Conservation (phyloP, 768 basidiomycete species). For the Psilocybe tampanensis region DNA sequence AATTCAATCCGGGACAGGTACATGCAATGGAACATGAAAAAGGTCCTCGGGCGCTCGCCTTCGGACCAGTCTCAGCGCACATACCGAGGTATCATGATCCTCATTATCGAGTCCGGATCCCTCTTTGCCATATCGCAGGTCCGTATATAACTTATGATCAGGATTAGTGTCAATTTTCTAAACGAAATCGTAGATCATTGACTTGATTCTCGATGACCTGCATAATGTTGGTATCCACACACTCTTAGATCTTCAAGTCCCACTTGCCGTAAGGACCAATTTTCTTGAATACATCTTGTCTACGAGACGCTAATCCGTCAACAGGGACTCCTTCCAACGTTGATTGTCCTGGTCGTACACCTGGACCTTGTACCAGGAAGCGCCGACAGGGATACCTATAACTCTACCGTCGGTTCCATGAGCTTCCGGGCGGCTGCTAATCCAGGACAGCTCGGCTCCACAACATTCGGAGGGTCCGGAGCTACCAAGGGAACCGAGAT, state of each 20-base stretch:
- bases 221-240: constrained; percentile 1
- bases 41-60: constrained; percentile 1
- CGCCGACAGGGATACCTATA: background rate
- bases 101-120: constrained; percentile 7
- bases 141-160: background rate
- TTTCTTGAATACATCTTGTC: background rate
- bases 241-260: background rate
- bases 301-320: background rate
- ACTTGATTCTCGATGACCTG: constrained; percentile 4
- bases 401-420: background rate
- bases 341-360: constrained; percentile 2
- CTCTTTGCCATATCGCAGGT: constrained; percentile 6
- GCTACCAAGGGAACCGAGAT: background rate
- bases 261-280: background rate
- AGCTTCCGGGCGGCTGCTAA: background rate
- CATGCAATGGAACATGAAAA: constrained; percentile 10
- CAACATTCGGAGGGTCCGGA: background rate
- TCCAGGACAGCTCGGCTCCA: background rate
- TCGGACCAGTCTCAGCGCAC: constrained; percentile 1
- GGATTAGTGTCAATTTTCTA: background rate
- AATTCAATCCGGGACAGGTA: constrained; percentile 3
- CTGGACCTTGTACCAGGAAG: constrained; percentile 3
- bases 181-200: background rate
- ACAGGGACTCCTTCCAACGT: constrained; percentile 3
- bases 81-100: constrained; percentile 3